Percentiles rank a stretch among this genome's conserved stretches.
These are phyloP conservation scores for Blastobotrys ciferrii DNA, from an alignment of 1,139 yeast species.

Conservation along the genomic window DNA sequence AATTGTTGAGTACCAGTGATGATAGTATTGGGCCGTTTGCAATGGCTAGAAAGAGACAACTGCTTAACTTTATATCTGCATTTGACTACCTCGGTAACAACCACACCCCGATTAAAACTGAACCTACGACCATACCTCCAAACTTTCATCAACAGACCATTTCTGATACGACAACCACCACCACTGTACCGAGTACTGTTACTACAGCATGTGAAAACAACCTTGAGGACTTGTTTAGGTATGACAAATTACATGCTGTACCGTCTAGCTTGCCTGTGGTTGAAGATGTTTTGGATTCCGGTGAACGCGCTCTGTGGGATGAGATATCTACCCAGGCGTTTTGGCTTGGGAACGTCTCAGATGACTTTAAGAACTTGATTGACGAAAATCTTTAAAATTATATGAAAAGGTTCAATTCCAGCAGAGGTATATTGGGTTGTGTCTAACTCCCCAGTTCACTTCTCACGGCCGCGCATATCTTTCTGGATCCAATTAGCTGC, in stretches of 20 bases:
- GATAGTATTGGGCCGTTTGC: constrained; percentile 10
- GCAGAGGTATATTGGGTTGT: too few species aligned
- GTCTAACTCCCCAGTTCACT: too few species aligned
- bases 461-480: too few species aligned
- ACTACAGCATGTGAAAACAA: not conserved
- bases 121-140: not conserved
- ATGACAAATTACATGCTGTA: not conserved
- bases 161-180: not conserved
- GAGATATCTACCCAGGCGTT: constrained; percentile 28
- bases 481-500: too few species aligned
- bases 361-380: constrained; percentile 23
- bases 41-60: constrained; percentile 19
- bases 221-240: not conserved
- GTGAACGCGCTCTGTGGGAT: constrained; percentile 27
- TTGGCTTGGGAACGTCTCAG: constrained; percentile 28
- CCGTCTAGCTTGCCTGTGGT: constrained; percentile 6
- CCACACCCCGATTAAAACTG: not conserved
- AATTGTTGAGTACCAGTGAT: constrained; percentile 13
- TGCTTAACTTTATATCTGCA: constrained; percentile 20
- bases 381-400: constrained; percentile 14
- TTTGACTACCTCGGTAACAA: constrained; percentile 19
- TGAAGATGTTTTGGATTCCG: constrained; percentile 13
- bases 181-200: not conserved
- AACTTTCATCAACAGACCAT: constrained; percentile 1
- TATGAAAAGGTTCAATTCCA: too few species aligned